phyloP scores from a whole-genome alignment of 495 filamentous ascomycete genomes.

The Penicillium robsamsonii region DNA sequence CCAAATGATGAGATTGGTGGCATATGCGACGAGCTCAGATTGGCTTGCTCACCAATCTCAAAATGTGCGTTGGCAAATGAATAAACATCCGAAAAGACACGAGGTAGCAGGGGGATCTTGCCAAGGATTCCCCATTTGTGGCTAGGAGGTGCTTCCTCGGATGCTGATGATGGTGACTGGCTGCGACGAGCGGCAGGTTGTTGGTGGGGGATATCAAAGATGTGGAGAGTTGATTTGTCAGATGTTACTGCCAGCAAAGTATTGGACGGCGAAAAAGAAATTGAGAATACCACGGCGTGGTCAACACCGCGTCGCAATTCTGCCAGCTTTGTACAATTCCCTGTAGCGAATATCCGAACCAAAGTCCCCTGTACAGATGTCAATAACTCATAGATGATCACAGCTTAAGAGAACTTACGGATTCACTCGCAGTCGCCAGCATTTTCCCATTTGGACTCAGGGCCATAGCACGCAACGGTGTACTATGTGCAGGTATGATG shows the following conservation, averaged over 20 bases:
- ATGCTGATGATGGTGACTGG: conserved; percentile 32
- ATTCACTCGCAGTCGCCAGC: conserved; percentile 88
- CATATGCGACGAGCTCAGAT: conserved; percentile 40
- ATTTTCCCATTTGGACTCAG: conserved; percentile 78
- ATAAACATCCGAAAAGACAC: conserved; percentile 81
- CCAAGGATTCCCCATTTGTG: conserved; percentile 80
- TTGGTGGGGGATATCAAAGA: conserved; percentile 71
- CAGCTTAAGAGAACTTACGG: conserved; percentile 45
- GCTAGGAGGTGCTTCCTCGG: conserved; percentile 49
- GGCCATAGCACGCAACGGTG: conserved; percentile 72
- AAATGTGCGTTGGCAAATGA: conserved; percentile 73
- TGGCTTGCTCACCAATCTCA: conserved; percentile 70
- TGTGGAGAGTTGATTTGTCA: conserved; percentile 91
- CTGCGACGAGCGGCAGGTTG: conserved; percentile 33
- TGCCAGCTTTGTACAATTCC: conserved; percentile 71
- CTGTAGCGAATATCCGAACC: conserved; percentile 76
- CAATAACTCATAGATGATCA: conserved; percentile 6
- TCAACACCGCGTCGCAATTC: conserved; percentile 89
- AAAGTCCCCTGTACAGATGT: conserved; percentile 66
- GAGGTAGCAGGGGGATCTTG: conserved; percentile 74
- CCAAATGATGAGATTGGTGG: conserved; percentile 47
- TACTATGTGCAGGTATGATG: conserved; percentile 89
- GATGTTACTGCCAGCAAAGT: conserved; percentile 86
- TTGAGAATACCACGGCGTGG: conserved; percentile 78
- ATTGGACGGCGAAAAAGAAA: conserved; percentile 80